Base-by-base conservation (phyloP, 2,329 filamentous ascomycete species). In the Penicillium sp. region DNA sequence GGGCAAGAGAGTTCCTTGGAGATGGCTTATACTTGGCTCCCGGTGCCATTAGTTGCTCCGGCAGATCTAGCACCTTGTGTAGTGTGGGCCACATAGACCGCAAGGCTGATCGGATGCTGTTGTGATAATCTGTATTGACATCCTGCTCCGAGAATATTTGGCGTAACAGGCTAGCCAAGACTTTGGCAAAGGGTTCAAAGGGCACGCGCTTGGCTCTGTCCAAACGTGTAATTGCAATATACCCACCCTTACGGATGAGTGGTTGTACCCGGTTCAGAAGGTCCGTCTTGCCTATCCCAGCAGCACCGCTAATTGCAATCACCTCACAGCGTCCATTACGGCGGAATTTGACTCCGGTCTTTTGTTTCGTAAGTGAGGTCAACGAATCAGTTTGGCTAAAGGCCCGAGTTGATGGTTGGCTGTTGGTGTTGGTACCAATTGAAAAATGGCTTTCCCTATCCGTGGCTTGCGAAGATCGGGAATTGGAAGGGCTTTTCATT, bases 91-190 rank as follows among this genome's bases (percentile, higher is more conserved):
- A 87, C 57, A 85, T 79, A 9, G 82, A 82, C 45, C 78, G 77
- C 4, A 87, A 74, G 43, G 81, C 81, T 14, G 74, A 73, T 20
- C 85, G 75, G 12, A 87, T 73, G 57, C 78, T 81, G 55, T 84
- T 79, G 62, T 87, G 85, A 56, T 86, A 87, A 0, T 83, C 79
- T 1, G 83, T 85, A 9, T 75, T 79, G 15, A 87, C 81, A 67
- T 87, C 83, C 33, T 81, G 80, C 65, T 87, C 85, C 1, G 83
- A 85, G 63, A 87, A 87, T 6, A 87, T 85, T 58, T 87, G 85
- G 25, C 84, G 79, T 54, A 87, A 82, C 18, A 87, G 71, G 35
- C 82, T 84, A 6, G 81, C 82, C 73, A 87, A 77, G n/a, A 85
- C 75, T 57, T 79, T 81, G 18, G 86, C 74, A 35, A 86, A 79